Conservation (phyloP, 306 rosid genomes). For the Vigna hirtella region DNA sequence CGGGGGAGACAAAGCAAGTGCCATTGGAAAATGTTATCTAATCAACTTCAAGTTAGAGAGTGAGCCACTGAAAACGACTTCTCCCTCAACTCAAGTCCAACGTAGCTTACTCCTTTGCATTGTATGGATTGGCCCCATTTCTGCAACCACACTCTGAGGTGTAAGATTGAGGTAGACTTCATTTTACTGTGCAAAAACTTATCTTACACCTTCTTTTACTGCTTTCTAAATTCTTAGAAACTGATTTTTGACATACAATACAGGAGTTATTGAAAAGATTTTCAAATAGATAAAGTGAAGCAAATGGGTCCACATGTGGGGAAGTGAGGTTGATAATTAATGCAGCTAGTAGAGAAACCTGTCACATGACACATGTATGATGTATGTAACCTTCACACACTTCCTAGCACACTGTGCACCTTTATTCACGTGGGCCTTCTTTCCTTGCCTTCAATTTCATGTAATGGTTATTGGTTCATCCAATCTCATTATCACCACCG, state of each 20-base stretch:
- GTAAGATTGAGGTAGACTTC: no score
- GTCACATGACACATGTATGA: constrained; percentile 24
- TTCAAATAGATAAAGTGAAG: neutral
- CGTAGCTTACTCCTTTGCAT: neutral
- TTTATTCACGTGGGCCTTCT: constrained; percentile 51
- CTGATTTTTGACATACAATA: no score
- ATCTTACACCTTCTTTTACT: no score
- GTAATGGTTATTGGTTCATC: constrained; percentile 32
- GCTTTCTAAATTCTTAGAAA: no score
- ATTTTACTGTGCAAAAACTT: neutral
- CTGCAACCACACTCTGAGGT: neutral
- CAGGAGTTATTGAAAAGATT: no score
- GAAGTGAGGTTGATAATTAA: constrained; percentile 45
- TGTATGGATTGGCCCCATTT: constrained; percentile 26
- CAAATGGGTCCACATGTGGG: constrained; percentile 45
- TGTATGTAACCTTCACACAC: neutral
- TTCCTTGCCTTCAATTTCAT: constrained; percentile 15
- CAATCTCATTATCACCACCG: constrained; percentile 19
- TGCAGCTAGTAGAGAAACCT: constrained; percentile 13
- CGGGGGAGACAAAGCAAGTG: constrained; percentile 1
- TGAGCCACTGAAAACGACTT: constrained; percentile 26
- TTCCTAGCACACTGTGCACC: neutral
- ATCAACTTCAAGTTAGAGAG: neutral
- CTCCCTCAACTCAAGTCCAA: neutral
- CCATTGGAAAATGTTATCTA: neutral